Percentiles rank a stretch among this genome's conserved stretches.
Conservation (phyloP, 176 grass and related monocot genomes). For the Bromus sterilis region DNA sequence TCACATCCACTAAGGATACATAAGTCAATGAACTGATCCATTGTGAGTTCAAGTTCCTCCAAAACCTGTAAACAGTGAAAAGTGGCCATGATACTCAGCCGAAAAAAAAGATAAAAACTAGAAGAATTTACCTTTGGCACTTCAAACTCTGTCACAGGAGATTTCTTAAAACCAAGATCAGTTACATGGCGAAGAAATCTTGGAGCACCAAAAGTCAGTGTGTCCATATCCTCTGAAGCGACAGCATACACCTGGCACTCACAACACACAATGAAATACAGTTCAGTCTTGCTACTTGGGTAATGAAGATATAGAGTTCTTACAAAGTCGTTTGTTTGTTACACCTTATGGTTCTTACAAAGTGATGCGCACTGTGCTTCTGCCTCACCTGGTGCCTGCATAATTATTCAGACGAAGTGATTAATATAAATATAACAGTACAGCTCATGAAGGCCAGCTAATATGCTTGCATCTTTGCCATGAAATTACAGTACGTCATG, state of each 20-base stretch:
- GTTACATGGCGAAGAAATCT: slow-evolving; percentile 90
- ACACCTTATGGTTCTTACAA: slow-evolving; percentile 70
- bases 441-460: neutral
- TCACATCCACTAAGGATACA: slow-evolving; percentile 96
- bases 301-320: neutral
- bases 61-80: slow-evolving; percentile 51
- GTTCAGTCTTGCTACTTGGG: neutral
- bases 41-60: slow-evolving; percentile 73
- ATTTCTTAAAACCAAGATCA: slow-evolving; percentile 73
- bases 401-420: slow-evolving; percentile 13
- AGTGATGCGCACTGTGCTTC: slow-evolving; percentile 90
- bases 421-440: neutral
- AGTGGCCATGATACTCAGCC: neutral
- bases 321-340: neutral
- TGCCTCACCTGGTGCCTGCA: slow-evolving; percentile 89
- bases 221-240: slow-evolving; percentile 94
- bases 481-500: neutral
- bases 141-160: slow-evolving; percentile 87
- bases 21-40: slow-evolving; percentile 94
- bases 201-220: slow-evolving; percentile 75
- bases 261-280: slow-evolving; percentile 19
- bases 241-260: slow-evolving; percentile 68
- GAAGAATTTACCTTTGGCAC: slow-evolving; percentile 50
- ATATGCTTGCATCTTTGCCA: neutral
- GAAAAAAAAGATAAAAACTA: neutral